Conservation (phyloP, 2,329 filamentous ascomycete genomes). For the Penicillium paneum region DNA sequence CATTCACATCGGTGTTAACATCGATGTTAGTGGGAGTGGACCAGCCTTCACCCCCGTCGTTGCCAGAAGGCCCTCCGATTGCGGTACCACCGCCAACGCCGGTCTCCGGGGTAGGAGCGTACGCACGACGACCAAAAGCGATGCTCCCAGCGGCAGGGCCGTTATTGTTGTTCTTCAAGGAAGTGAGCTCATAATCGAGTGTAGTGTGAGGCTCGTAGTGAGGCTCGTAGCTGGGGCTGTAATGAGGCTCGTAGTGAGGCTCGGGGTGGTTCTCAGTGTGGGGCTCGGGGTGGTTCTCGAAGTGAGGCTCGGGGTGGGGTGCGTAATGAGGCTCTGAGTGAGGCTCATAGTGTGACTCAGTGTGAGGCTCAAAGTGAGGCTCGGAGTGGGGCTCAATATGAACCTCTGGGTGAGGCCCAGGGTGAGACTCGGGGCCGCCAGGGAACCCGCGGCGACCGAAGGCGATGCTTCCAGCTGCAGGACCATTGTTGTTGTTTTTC, state of each 20-base stretch:
- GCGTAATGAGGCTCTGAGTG: neutral
- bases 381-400: neutral
- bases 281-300: neutral
- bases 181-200: neutral
- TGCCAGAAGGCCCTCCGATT: slow-evolving; percentile 17
- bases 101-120: slow-evolving; percentile 4
- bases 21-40: slow-evolving; percentile 8
- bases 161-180: neutral
- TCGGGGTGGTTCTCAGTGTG: neutral
- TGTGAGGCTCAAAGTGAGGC: neutral
- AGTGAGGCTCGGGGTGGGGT: neutral
- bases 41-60: slow-evolving; percentile 18
- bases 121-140: slow-evolving; percentile 10
- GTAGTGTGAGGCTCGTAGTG: neutral
- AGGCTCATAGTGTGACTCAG: neutral
- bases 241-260: neutral
- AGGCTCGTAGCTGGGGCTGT: neutral
- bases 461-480: neutral
- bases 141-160: neutral
- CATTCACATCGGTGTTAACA: slow-evolving; percentile 12
- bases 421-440: neutral
- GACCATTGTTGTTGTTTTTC: neutral
- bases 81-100: slow-evolving; percentile 5
- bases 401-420: neutral
- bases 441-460: neutral